A percentile compares a stretch with the other conserved stretches of the same genome.
These are phyloP conservation scores for Claviceps purpurea DNA, from an alignment of 2,329 filamentous ascomycete species.

Conservation along the genomic window DNA sequence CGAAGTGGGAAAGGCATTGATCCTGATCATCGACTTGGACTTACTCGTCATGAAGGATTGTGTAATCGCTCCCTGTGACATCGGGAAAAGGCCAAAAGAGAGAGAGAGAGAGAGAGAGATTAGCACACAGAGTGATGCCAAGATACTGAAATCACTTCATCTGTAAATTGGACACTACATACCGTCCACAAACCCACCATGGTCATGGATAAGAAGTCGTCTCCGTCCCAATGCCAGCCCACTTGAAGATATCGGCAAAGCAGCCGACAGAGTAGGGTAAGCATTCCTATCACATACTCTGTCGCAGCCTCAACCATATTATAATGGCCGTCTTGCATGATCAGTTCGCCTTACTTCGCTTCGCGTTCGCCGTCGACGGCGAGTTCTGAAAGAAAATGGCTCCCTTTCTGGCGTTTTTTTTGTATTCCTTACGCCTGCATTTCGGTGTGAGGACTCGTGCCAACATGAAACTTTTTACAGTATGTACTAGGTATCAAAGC, in stretches of 20 bases:
- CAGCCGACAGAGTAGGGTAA: neutral
- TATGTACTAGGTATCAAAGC: no score
- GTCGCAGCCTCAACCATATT: neutral
- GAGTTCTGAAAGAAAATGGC: neutral
- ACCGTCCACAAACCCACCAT: slow-evolving; percentile 2
- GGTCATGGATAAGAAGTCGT: slow-evolving; percentile 1
- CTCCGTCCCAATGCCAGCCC: slow-evolving; percentile 2
- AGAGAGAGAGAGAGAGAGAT: no score
- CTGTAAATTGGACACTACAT: neutral
- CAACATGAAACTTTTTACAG: no score
- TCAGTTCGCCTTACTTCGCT: neutral
- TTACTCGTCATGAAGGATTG: neutral
- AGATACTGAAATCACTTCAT: neutral
- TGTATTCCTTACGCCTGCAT: no score
- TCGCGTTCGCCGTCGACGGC: neutral
- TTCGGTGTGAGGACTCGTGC: no score
- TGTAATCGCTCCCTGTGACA: neutral
- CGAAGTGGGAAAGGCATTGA: neutral
- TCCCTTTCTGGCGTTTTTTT: neutral
- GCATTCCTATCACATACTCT: neutral
- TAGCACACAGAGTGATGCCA: neutral
- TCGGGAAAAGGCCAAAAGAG: neutral
- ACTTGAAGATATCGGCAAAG: neutral
- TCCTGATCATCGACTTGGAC: neutral
- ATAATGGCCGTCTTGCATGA: neutral